A percentile compares a stretch with the other conserved stretches of the same genome.
phyloP scores from a whole-genome alignment of 495 filamentous ascomycete genomes.

The Penicillium psychrofluorescens region DNA sequence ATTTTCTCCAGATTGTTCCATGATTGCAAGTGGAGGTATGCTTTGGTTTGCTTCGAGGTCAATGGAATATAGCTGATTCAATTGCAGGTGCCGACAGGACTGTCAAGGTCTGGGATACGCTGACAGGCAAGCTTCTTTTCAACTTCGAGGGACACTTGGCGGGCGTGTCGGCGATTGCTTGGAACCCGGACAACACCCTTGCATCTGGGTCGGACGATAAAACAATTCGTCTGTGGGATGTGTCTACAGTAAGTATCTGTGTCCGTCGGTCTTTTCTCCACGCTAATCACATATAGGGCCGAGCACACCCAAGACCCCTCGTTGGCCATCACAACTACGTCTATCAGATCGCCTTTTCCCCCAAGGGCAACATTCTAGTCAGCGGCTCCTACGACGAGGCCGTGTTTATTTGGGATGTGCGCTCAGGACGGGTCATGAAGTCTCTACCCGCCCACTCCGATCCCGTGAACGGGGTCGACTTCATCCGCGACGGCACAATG shows the following conservation, averaged over 20 bases:
- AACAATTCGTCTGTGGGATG: conserved; percentile 87
- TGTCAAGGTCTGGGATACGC: conserved; percentile 82
- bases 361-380: conserved; percentile 92
- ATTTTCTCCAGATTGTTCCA: conserved; percentile 81
- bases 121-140: conserved; percentile 68
- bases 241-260: conserved; percentile 51
- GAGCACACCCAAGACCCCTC: conserved; percentile 58
- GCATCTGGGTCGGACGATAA: conserved; percentile 96
- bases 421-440: conserved; percentile 74
- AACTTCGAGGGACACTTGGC: conserved; percentile 92
- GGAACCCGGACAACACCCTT: conserved; percentile 82
- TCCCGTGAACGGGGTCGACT: conserved; percentile 88
- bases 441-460: conserved; percentile 91
- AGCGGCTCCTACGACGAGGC: conserved; percentile 96
- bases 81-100: conserved; percentile 70
- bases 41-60: conserved; percentile 2
- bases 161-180: conserved; percentile 82
- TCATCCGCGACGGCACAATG: conserved; percentile 85
- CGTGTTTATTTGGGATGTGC: conserved; percentile 92
- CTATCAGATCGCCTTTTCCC: conserved; percentile 85
- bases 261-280: conserved; percentile 3
- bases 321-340: conserved; percentile 93
- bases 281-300: conserved; percentile 31
- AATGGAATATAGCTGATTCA: neutral
- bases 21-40: conserved; percentile 81